Conservation (phyloP, 495 filamentous ascomycete genomes). For the Penicillium pancosmium region DNA sequence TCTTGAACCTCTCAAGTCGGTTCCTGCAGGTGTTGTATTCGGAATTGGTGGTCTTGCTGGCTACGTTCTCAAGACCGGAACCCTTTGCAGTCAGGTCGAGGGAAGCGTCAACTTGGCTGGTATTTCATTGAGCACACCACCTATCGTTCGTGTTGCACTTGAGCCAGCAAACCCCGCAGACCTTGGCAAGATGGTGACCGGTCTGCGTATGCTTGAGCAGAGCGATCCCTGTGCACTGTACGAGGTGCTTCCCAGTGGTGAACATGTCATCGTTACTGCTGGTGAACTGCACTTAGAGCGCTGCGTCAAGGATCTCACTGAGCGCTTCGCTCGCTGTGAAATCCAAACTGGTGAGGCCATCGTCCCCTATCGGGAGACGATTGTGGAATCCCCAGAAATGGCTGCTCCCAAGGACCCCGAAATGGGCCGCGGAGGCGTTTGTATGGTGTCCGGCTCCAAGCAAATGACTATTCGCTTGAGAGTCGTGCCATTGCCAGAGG, state of each 20-base stretch:
- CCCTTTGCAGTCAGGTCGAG: conserved; percentile 83
- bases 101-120: conserved; percentile 94
- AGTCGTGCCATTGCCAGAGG: conserved; percentile 76
- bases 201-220: conserved; percentile 85
- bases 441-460: conserved; percentile 77
- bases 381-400: conserved; percentile 87
- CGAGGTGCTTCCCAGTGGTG: conserved; percentile 87
- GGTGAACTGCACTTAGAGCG: conserved; percentile 94
- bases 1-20: conserved; percentile 78
- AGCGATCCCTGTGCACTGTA: conserved; percentile 97
- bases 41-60: conserved; percentile 94
- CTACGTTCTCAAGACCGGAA: conserved; percentile 90
- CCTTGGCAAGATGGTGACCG: conserved; percentile 89
- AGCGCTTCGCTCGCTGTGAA: conserved; percentile 92
- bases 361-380: conserved; percentile 93
- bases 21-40: conserved; percentile 93
- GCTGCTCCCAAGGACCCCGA: conserved; percentile 82
- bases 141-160: conserved; percentile 93
- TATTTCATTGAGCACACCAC: conserved; percentile 71
- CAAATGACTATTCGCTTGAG: conserved; percentile 77
- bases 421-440: conserved; percentile 80
- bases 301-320: conserved; percentile 89
- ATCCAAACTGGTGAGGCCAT: conserved; percentile 94
- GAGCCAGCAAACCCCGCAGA: conserved; percentile 88
- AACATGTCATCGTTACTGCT: conserved; percentile 93